These are phyloP conservation scores for Pythium insidiosum DNA, from an alignment of 352 stramenopile genomes.

Conservation along the genomic window DNA sequence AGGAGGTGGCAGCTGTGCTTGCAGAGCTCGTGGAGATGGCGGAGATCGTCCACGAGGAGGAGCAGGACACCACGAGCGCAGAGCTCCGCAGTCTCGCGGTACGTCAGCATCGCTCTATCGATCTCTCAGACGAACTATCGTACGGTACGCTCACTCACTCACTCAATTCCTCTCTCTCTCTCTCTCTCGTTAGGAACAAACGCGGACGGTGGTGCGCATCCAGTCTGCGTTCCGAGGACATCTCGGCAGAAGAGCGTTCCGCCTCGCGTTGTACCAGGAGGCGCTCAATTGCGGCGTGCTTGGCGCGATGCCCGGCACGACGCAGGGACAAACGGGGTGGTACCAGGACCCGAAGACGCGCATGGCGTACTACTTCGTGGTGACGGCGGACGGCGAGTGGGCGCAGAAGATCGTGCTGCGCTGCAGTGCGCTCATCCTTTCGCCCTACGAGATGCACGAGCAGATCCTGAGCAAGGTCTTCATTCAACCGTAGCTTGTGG, in stretches of 20 bases:
- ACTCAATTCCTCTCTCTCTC: too few species aligned
- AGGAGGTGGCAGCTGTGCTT: background rate
- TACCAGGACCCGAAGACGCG: conserved; percentile 72
- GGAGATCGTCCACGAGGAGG: background rate
- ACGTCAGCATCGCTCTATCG: too few species aligned
- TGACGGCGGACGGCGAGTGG: conserved; percentile 50
- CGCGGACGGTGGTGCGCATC: too few species aligned
- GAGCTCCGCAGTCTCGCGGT: too few species aligned
- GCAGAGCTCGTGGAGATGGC: background rate
- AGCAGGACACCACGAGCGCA: background rate
- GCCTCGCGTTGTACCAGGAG: conserved; percentile 55
- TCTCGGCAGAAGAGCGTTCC: conserved; percentile 37
- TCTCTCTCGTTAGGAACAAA: too few species aligned
- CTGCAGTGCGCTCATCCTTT: conserved; percentile 52
- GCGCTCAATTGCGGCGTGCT: conserved; percentile 53
- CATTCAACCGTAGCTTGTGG: background rate
- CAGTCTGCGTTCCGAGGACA: conserved; percentile 54
- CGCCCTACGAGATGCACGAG: conserved; percentile 50
- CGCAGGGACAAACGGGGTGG: conserved; percentile 55
- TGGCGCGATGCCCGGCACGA: conserved; percentile 58
- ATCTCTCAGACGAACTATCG: too few species aligned
- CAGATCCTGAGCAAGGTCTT: conserved; percentile 34
- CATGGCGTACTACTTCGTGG: conserved; percentile 70
- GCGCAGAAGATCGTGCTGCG: conserved; percentile 47
- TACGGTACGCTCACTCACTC: too few species aligned